Conservation (phyloP, 768 basidiomycete species). For the Suillus hirtellus region DNA sequence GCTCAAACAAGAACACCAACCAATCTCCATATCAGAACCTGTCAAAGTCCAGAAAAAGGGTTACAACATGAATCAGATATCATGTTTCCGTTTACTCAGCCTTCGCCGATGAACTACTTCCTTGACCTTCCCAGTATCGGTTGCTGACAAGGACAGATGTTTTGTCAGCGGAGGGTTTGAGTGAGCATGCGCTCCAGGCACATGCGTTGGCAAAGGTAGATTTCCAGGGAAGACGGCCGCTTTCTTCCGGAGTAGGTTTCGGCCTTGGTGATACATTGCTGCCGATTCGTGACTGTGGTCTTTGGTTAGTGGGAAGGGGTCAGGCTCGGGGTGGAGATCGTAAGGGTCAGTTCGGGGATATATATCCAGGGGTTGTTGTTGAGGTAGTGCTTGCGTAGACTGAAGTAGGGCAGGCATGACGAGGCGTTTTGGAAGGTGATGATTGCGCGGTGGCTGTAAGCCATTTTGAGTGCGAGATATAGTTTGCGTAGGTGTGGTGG, state of each 20-base stretch:
- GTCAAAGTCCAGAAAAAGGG: conserved; percentile 10
- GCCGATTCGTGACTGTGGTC: conserved; percentile 13
- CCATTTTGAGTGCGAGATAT: conserved; percentile 13
- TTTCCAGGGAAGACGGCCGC: conserved; percentile 25
- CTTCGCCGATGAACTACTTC: conserved; percentile 32
- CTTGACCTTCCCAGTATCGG: conserved; percentile 22
- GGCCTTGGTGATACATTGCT: conserved; percentile 17
- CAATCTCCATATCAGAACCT: conserved; percentile 22
- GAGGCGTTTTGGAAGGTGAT: conserved; percentile 60
- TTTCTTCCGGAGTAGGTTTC: conserved; percentile 26
- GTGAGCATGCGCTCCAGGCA: conserved; percentile 17
- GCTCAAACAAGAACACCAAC: conserved; percentile 19
- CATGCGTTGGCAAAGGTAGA: conserved; percentile 27
- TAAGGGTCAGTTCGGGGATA: conserved; percentile 12
- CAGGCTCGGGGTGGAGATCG: conserved; percentile 15
- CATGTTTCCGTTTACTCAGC: conserved; percentile 34
- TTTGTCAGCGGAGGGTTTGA: conserved; percentile 14
- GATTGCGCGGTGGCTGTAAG: conserved; percentile 22
- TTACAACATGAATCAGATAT: conserved; percentile 20
- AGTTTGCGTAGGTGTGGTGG: conserved; percentile 10
- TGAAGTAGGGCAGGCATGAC: conserved; percentile 76
- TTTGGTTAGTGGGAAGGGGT: conserved; percentile 6
- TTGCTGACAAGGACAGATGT: conserved; percentile 15
- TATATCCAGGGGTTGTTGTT: conserved; percentile 13
- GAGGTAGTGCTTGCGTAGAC: conserved; percentile 24